Conservation (phyloP, 805 yeast genomes). For the Ogataea trehalophila region DNA sequence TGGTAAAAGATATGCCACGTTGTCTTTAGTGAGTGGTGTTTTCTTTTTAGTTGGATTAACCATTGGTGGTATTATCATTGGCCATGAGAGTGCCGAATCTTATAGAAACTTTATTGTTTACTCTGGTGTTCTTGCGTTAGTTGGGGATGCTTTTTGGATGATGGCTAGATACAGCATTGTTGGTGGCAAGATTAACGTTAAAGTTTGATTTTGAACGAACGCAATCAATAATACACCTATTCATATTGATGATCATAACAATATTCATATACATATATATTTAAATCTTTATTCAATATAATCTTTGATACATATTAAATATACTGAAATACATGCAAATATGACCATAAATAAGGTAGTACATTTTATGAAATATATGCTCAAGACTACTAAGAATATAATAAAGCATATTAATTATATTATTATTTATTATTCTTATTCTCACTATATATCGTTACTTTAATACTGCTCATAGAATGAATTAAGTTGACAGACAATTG, state of each 20-base stretch:
- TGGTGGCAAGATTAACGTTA: slow-evolving; percentile 32
- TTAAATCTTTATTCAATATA: no score
- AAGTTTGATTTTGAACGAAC: slow-evolving; percentile 1
- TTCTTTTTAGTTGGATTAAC: slow-evolving; percentile 29
- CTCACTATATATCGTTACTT: no score
- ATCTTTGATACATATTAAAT: no score
- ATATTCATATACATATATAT: not conserved
- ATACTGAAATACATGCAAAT: no score
- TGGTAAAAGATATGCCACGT: slow-evolving; percentile 22
- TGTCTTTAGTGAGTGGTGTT: slow-evolving; percentile 27
- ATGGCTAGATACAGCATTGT: slow-evolving; percentile 41
- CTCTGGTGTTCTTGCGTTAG: slow-evolving; percentile 33
- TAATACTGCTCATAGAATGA: no score
- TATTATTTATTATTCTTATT: no score
- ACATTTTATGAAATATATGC: no score
- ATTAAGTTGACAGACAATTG: no score
- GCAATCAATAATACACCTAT: not conserved
- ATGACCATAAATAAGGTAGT: no score
- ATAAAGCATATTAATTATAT: no score
- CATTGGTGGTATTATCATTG: slow-evolving; percentile 32
- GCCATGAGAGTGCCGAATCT: slow-evolving; percentile 28
- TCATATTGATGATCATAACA: no score
- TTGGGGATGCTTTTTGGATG: slow-evolving; percentile 36
- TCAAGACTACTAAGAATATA: no score
- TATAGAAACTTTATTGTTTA: slow-evolving; percentile 37